A percentile compares a stretch with the other conserved stretches of the same genome.
Conservation (phyloP, 768 basidiomycete genomes). For the Rubroboletus satanas region DNA sequence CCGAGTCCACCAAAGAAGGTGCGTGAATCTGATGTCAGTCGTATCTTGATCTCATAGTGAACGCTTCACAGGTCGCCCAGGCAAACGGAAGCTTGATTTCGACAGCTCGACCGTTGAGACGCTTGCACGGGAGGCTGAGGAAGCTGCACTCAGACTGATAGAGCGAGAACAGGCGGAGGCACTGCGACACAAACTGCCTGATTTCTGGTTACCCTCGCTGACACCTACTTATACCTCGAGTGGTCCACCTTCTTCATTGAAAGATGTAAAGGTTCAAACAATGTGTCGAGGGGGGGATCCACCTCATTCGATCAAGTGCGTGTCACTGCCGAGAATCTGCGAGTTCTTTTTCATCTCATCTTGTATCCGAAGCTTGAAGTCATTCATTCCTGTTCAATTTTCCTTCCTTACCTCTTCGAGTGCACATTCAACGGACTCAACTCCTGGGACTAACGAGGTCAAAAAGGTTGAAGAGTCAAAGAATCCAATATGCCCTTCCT, state of each 20-base stretch:
- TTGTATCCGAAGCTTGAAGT: conserved; percentile 60
- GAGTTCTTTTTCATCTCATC: conserved; percentile 1
- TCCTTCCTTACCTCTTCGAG: conserved; percentile 44
- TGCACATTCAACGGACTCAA: conserved; percentile 37
- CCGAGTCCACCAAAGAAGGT: conserved; percentile 35
- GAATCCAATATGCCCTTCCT: conserved; percentile 80
- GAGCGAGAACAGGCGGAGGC: conserved; percentile 84
- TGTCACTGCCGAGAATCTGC: conserved; percentile 13
- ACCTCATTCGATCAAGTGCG: conserved; percentile 74
- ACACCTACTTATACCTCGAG: conserved; percentile 75
- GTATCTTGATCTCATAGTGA: neutral
- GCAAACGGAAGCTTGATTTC: conserved; percentile 86
- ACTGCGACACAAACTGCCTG: conserved; percentile 84
- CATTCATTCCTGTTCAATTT: conserved; percentile 78
- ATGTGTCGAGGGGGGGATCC: conserved; percentile 82
- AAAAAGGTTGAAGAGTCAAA: conserved; percentile 50
- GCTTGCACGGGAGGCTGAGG: conserved; percentile 79
- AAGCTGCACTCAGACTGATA: conserved; percentile 77
- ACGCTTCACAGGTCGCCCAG: conserved; percentile 45
- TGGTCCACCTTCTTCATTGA: conserved; percentile 60
- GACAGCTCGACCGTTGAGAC: conserved; percentile 67
- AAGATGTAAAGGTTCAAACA: conserved; percentile 83
- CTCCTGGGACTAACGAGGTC: conserved; percentile 32
- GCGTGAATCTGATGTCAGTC: conserved; percentile 11
- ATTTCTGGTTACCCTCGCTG: conserved; percentile 95